phyloP scores from a whole-genome alignment of 257 asterid genomes.

The Nicotiana attenuata region DNA sequence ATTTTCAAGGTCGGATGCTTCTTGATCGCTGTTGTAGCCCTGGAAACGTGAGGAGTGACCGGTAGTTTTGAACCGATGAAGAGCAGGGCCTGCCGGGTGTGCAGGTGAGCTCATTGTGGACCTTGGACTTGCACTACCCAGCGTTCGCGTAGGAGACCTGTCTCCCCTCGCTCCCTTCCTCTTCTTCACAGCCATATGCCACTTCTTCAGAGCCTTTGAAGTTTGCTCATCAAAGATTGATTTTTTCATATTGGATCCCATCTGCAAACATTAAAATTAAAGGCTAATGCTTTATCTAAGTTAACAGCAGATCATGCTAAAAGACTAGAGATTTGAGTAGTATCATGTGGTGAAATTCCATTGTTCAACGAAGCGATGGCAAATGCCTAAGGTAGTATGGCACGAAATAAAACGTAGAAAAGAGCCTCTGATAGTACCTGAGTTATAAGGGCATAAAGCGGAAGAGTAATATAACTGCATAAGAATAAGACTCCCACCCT shows the following conservation, averaged over 20 bases:
- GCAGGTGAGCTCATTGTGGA: slow-evolving; percentile 63
- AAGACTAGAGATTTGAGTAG: neutral
- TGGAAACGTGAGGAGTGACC: slow-evolving; percentile 47
- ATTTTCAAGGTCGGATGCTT: slow-evolving; percentile 46
- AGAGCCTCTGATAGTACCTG: slow-evolving; percentile 43
- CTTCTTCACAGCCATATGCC: slow-evolving; percentile 91
- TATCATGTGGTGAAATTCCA: neutral
- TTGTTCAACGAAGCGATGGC: neutral
- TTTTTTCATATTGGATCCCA: slow-evolving; percentile 88
- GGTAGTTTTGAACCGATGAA: slow-evolving; percentile 62
- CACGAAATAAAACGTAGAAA: neutral
- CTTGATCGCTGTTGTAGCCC: slow-evolving; percentile 39
- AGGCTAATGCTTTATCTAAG: neutral
- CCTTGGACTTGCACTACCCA: slow-evolving; percentile 62
- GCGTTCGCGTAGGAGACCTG: slow-evolving; percentile 45
- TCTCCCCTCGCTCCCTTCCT: slow-evolving; percentile 41
- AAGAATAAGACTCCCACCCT: slow-evolving; percentile 60
- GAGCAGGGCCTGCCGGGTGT: slow-evolving; percentile 41
- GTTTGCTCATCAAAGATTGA: slow-evolving; percentile 89
- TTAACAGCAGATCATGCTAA: neutral
- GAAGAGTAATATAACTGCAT: slow-evolving; percentile 92
- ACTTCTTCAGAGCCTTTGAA: slow-evolving; percentile 77
- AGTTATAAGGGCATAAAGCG: slow-evolving; percentile 74
- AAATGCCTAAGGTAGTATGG: neutral
- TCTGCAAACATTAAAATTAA: slow-evolving; percentile 29